Percentiles rank a stretch among this genome's conserved stretches.
Evolutionary conservation across 2,329 filamentous ascomycete genomes (phyloP).

Genomic region (Blastomyces gilchristii): DNA sequence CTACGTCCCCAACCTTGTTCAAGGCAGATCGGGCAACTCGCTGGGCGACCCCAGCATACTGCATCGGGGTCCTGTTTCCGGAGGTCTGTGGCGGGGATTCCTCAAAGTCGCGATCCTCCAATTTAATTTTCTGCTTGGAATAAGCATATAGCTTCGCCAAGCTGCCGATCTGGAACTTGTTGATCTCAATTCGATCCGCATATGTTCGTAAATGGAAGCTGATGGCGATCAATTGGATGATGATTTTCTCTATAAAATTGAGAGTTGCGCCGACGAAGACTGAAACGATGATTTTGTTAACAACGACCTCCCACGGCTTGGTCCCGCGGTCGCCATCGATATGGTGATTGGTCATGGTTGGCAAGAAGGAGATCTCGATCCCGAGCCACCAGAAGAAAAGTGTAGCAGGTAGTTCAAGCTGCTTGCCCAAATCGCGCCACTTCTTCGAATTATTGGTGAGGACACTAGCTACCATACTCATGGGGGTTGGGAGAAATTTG

Average conservation of each 20-base stretch:
- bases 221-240: conserved; percentile 89
- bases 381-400: conserved; percentile 89
- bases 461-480: conserved; percentile 57
- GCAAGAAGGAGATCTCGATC: conserved; percentile 73
- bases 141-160: conserved; percentile 55
- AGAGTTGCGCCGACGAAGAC: conserved; percentile 69
- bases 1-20: conserved; percentile 73
- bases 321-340: conserved; percentile 43
- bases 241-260: conserved; percentile 83
- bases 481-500: conserved; percentile 52
- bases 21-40: conserved; percentile 65
- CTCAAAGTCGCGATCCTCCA: conserved; percentile 68
- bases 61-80: conserved; percentile 64
- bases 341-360: conserved; percentile 63
- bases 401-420: conserved; percentile 74
- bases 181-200: conserved; percentile 77
- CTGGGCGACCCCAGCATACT: conserved; percentile 56
- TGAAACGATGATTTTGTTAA: conserved; percentile 78
- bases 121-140: conserved; percentile 53
- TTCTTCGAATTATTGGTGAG: conserved; percentile 85
- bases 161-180: conserved; percentile 75
- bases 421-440: conserved; percentile 79
- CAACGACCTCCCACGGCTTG: conserved; percentile 60
- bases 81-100: conserved; percentile 46
- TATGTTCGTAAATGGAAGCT: conserved; percentile 89